These are phyloP conservation scores for Verticillium longisporum DNA, from an alignment of 2,329 filamentous ascomycete species.

Conservation along the genomic window DNA sequence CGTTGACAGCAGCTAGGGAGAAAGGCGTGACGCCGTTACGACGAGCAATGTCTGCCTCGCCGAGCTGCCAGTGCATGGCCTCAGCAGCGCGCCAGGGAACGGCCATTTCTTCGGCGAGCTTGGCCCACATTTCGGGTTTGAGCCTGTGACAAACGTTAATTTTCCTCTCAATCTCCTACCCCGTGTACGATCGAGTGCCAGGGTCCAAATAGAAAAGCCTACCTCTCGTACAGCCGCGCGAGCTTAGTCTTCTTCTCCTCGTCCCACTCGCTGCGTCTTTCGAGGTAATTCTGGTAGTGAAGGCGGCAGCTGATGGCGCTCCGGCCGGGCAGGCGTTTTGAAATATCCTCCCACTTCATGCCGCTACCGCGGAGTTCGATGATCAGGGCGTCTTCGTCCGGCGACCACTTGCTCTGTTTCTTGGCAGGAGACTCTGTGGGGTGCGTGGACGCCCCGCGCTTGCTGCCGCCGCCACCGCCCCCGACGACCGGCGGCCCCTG, in stretches of 20 bases:
- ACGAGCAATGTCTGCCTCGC: conserved; percentile 87
- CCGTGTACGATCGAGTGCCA: neutral
- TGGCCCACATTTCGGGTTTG: conserved; percentile 97
- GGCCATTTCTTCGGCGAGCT: conserved; percentile 89
- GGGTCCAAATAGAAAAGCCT: conserved; percentile 21
- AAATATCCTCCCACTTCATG: conserved; percentile 99
- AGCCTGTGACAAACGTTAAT: conserved; percentile 52
- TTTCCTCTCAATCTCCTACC: neutral
- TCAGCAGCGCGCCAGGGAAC: conserved; percentile 94
- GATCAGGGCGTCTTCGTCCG: conserved; percentile 87
- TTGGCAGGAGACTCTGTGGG: conserved; percentile 66
- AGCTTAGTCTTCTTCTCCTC: conserved; percentile 98
- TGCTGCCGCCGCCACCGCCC: conserved; percentile 25
- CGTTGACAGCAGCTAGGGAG: conserved; percentile 53
- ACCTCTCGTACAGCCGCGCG: conserved; percentile 92
- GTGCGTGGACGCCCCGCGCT: conserved; percentile 48
- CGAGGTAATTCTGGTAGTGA: conserved; percentile 96
- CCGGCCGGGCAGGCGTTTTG: conserved; percentile 79
- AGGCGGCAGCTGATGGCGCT: conserved; percentile 91
- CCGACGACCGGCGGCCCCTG: conserved; percentile 19
- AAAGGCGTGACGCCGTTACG: conserved; percentile 84
- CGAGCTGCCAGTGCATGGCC: conserved; percentile 97
- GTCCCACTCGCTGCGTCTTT: conserved; percentile 89
- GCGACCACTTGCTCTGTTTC: conserved; percentile 95
- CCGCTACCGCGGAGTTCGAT: conserved; percentile 83